These are phyloP conservation scores for Boletus tylopilopsis DNA, from an alignment of 768 basidiomycete species.

Conservation along the genomic window DNA sequence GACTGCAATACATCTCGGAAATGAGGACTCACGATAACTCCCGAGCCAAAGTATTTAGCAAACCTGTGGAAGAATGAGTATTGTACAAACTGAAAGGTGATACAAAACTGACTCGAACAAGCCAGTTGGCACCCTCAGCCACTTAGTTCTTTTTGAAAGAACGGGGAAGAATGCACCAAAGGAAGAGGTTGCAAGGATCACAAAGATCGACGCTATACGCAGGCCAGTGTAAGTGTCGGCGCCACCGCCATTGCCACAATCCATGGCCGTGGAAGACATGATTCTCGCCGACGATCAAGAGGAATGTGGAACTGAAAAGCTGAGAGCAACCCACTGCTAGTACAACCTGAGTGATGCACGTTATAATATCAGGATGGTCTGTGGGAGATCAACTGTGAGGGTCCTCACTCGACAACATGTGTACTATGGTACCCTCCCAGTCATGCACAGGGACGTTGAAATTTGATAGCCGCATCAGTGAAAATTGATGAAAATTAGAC, in stretches of 20 bases:
- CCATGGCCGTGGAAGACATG: slow-evolving; percentile 21
- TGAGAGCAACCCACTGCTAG: background rate
- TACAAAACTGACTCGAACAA: slow-evolving; percentile 63
- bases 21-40: slow-evolving; percentile 65
- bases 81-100: background rate
- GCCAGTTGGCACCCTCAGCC: slow-evolving; percentile 35
- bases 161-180: slow-evolving; percentile 71
- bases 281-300: background rate
- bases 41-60: slow-evolving; percentile 88
- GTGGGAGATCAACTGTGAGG: slow-evolving; percentile 25
- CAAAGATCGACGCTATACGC: slow-evolving; percentile 70
- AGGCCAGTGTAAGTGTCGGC: slow-evolving; percentile 45
- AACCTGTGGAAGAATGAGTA: slow-evolving; percentile 44
- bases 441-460: slow-evolving; percentile 1
- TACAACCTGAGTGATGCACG: background rate
- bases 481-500: background rate
- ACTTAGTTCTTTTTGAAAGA: slow-evolving; percentile 47
- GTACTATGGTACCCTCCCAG: slow-evolving; percentile 19
- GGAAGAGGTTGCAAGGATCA: slow-evolving; percentile 60
- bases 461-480: background rate
- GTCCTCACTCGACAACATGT: slow-evolving; percentile 14
- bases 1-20: background rate
- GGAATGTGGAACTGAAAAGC: background rate
- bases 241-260: slow-evolving; percentile 54
- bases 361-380: slow-evolving; percentile 1